A percentile compares a stretch with the other conserved stretches of the same genome.
Evolutionary conservation across 129 eudicot species (phyloP).

Genomic region (Erigeron canadensis): DNA sequence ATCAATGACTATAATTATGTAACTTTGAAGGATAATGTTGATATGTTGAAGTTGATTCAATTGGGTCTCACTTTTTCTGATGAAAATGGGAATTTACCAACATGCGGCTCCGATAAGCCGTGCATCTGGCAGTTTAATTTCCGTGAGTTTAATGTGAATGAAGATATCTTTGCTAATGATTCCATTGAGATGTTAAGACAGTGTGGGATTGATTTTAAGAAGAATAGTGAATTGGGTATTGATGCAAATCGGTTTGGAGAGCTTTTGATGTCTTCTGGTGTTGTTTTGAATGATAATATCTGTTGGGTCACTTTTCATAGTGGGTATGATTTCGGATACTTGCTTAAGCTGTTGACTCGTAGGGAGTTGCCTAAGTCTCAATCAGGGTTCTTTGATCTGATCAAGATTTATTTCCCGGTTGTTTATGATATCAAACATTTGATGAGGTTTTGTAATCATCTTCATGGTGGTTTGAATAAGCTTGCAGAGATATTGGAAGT

Average conservation of each 20-base stretch:
- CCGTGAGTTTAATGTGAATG: constrained; percentile 57
- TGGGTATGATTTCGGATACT: constrained; percentile 71
- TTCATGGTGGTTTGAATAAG: constrained; percentile 74
- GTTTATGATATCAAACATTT: constrained; percentile 70
- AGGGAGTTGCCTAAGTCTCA: constrained; percentile 53
- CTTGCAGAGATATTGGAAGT: constrained; percentile 70
- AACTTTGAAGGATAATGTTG: constrained; percentile 74
- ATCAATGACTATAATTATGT: constrained; percentile 64
- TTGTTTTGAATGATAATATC: constrained; percentile 60
- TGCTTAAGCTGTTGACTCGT: constrained; percentile 66
- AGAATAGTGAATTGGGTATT: constrained; percentile 65
- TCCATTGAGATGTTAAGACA: constrained; percentile 67
- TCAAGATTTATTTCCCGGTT: constrained; percentile 62
- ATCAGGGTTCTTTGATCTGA: constrained; percentile 61
- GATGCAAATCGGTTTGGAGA: constrained; percentile 66
- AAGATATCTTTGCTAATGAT: constrained; percentile 67
- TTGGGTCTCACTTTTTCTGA: constrained; percentile 69
- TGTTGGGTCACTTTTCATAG: constrained; percentile 76
- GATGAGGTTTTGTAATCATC: constrained; percentile 70
- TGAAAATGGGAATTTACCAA: constrained; percentile 60
- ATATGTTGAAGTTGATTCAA: constrained; percentile 77
- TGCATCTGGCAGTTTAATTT: constrained; percentile 82
- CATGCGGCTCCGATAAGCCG: constrained; percentile 55
- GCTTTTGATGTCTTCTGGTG: constrained; percentile 71
- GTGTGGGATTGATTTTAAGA: constrained; percentile 65